Evolutionary conservation across 495 filamentous ascomycete species (phyloP).

Genomic region (Aspergillus kassunensis): DNA sequence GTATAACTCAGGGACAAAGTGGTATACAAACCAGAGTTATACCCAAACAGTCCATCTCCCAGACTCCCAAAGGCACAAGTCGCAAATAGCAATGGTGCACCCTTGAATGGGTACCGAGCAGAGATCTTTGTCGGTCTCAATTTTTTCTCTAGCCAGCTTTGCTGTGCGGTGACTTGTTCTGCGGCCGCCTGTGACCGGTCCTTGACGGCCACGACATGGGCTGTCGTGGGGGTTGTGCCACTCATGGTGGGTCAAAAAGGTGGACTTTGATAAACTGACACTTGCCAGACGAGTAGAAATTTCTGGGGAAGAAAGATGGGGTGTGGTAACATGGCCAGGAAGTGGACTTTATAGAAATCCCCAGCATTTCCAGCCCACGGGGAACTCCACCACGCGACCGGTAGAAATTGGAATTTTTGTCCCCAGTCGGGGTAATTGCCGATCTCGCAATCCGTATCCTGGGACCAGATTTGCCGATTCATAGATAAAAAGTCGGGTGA

Average conservation of each 20-base stretch:
- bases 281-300: background rate
- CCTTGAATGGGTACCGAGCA: conserved; percentile 26
- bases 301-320: too few relatives aligned
- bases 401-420: too few relatives aligned
- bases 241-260: background rate
- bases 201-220: background rate
- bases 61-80: conserved; percentile 30
- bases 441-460: too few relatives aligned
- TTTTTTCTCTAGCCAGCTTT: conserved; percentile 25
- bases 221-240: background rate
- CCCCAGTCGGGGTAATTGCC: too few relatives aligned
- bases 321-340: too few relatives aligned
- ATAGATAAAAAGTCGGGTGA: too few relatives aligned
- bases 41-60: conserved; percentile 29
- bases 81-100: conserved; percentile 20
- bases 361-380: too few relatives aligned
- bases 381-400: too few relatives aligned
- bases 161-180: conserved; percentile 14
- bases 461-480: too few relatives aligned
- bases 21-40: conserved; percentile 18
- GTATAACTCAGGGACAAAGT: background rate
- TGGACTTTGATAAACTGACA: background rate
- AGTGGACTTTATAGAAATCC: too few relatives aligned
- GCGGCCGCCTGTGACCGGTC: conserved; percentile 11
- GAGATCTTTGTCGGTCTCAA: conserved; percentile 25